Conservation (phyloP, 2,329 filamentous ascomycete genomes). For the Diaporthe helianthi region DNA sequence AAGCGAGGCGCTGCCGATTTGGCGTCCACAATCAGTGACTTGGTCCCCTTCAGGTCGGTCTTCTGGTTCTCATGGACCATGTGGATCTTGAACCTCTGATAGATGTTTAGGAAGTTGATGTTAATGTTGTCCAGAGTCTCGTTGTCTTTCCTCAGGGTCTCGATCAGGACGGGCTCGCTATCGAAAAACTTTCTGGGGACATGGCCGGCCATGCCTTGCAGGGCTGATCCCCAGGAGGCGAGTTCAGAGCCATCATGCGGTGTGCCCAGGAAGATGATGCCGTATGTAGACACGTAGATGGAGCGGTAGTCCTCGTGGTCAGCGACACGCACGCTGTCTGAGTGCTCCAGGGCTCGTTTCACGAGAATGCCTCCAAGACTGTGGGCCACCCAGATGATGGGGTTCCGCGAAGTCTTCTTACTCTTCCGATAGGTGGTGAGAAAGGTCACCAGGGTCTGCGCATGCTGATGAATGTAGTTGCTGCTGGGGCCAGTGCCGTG, state of each 20-base stretch:
- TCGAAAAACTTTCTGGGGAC: conserved; percentile 73
- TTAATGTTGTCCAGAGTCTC: conserved; percentile 79
- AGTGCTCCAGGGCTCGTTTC: conserved; percentile 74
- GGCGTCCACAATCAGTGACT: conserved; percentile 68
- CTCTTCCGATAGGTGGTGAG: conserved; percentile 69
- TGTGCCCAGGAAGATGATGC: conserved; percentile 78
- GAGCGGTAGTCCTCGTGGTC: conserved; percentile 70
- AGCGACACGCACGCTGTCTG: conserved; percentile 64
- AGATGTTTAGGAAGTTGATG: conserved; percentile 73
- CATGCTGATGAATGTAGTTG: conserved; percentile 74
- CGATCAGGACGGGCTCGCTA: conserved; percentile 71
- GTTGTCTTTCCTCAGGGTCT: conserved; percentile 75
- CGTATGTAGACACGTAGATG: conserved; percentile 77
- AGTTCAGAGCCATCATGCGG: conserved; percentile 75
- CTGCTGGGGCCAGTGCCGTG: conserved; percentile 64
- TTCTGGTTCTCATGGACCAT: conserved; percentile 80
- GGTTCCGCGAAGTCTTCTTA: conserved; percentile 62
- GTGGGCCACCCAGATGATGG: conserved; percentile 80
- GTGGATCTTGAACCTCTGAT: conserved; percentile 74
- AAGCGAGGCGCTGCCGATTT: conserved; percentile 73
- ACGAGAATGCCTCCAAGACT: conserved; percentile 76
- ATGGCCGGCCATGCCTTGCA: conserved; percentile 72
- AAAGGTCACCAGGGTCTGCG: conserved; percentile 70
- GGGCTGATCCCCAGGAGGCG: conserved; percentile 70
- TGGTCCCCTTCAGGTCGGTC: conserved; percentile 71